These are phyloP conservation scores for Udeniomyces megalosporus DNA, from an alignment of 768 basidiomycete genomes.

Conservation along the genomic window DNA sequence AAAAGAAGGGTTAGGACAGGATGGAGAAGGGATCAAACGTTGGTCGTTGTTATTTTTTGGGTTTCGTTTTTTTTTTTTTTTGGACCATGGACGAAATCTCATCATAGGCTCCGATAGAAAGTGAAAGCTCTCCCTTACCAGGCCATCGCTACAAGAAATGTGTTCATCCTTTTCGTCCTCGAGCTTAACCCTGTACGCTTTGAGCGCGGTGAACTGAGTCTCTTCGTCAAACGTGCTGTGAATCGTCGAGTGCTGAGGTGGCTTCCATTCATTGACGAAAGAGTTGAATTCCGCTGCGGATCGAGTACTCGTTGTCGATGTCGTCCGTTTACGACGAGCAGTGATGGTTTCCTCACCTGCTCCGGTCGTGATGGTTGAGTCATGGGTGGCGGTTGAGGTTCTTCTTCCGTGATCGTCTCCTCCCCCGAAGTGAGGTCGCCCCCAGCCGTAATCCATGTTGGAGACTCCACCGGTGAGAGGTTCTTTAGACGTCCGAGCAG, in stretches of 20 bases:
- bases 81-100: neutral
- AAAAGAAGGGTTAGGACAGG: neutral
- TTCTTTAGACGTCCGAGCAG: constrained; percentile 84
- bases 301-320: constrained; percentile 15
- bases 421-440: neutral
- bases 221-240: constrained; percentile 83
- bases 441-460: constrained; percentile 99
- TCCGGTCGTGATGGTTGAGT: neutral
- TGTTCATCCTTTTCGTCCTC: constrained; percentile 67
- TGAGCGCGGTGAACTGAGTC: constrained; percentile 71
- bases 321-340: neutral
- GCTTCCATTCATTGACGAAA: constrained; percentile 83
- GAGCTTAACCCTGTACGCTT: constrained; percentile 58
- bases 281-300: constrained; percentile 39
- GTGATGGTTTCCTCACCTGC: neutral
- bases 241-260: constrained; percentile 67
- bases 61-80: no score
- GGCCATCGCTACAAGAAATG: constrained; percentile 55
- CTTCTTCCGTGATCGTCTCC: neutral
- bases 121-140: constrained; percentile 38
- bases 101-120: neutral
- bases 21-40: neutral
- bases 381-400: neutral
- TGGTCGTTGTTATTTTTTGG: no score
- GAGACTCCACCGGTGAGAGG: constrained; percentile 90